These are phyloP conservation scores for Yamadazyma buinensis DNA, from an alignment of 1,139 yeast genomes.

Conservation along the genomic window DNA sequence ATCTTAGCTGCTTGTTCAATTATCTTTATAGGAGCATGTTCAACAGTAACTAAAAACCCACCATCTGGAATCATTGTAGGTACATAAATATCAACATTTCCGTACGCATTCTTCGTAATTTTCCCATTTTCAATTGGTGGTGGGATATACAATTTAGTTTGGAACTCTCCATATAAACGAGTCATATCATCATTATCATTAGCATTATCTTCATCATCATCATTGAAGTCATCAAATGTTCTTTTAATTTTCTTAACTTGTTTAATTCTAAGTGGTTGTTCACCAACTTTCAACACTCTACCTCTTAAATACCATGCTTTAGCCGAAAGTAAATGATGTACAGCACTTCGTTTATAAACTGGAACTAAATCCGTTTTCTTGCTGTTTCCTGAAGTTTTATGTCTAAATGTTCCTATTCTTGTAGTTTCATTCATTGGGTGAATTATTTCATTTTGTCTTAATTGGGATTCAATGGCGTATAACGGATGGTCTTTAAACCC, in stretches of 20 bases:
- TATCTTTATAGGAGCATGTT: constrained; percentile 37
- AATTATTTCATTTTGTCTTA: constrained; percentile 68
- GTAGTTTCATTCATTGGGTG: constrained; percentile 56
- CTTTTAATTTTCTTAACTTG: constrained; percentile 8
- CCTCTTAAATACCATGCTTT: constrained; percentile 88
- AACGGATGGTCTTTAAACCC: constrained; percentile 88
- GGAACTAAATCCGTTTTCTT: constrained; percentile 39
- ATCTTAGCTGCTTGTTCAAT: constrained; percentile 69
- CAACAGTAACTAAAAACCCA: constrained; percentile 43
- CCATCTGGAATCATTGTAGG: constrained; percentile 82
- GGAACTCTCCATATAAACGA: constrained; percentile 70
- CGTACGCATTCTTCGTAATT: constrained; percentile 72
- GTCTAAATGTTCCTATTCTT: constrained; percentile 66
- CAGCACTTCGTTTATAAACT: constrained; percentile 67
- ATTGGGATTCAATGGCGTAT: constrained; percentile 76
- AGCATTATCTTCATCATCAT: constrained; percentile 43
- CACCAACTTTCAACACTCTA: constrained; percentile 67
- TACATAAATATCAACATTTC: constrained; percentile 77
- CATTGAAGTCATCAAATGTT: constrained; percentile 30
- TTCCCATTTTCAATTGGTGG: constrained; percentile 61
- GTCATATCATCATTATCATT: constrained; percentile 43
- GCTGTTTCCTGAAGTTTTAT: constrained; percentile 19
- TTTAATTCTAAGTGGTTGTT: constrained; percentile 54
- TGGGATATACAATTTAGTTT: constrained; percentile 69
- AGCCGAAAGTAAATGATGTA: constrained; percentile 63